Percentiles rank a stretch among this genome's conserved stretches.
phyloP scores from a whole-genome alignment of 2,329 filamentous ascomycete genomes.

The Xylogone sp. region DNA sequence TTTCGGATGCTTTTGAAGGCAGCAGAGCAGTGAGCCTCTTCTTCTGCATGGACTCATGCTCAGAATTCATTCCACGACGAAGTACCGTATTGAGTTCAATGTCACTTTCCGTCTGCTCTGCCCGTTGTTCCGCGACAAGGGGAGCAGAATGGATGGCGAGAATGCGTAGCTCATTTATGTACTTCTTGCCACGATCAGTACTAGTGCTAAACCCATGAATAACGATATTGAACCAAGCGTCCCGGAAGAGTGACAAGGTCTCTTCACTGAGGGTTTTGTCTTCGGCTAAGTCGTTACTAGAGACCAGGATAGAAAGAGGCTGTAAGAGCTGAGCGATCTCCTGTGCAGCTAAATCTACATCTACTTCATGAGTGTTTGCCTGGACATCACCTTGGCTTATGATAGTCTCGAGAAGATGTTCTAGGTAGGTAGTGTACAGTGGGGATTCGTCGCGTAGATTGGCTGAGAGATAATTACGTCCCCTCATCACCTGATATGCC shows the following conservation, averaged over 20 bases:
- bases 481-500: slow-evolving; percentile 60
- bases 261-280: slow-evolving; percentile 56
- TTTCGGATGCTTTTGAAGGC: slow-evolving; percentile 72
- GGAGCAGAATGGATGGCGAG: slow-evolving; percentile 87
- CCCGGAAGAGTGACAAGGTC: slow-evolving; percentile 69
- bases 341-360: slow-evolving; percentile 76
- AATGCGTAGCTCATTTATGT: slow-evolving; percentile 72
- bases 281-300: slow-evolving; percentile 54
- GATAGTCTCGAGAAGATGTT: slow-evolving; percentile 79
- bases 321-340: slow-evolving; percentile 86
- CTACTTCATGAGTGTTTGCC: slow-evolving; percentile 67
- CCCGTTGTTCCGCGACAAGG: slow-evolving; percentile 81
- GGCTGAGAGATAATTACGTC: slow-evolving; percentile 73
- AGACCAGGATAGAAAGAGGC: slow-evolving; percentile 82
- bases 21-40: slow-evolving; percentile 70
- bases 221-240: slow-evolving; percentile 98
- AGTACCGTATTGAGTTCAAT: slow-evolving; percentile 95
- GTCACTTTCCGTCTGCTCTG: slow-evolving; percentile 89
- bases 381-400: slow-evolving; percentile 88
- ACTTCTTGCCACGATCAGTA: slow-evolving; percentile 68
- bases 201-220: slow-evolving; percentile 83
- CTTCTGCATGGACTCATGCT: slow-evolving; percentile 77
- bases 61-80: slow-evolving; percentile 76
- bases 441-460: slow-evolving; percentile 66
- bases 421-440: slow-evolving; percentile 78